These are phyloP conservation scores for Moricandia moricandioides DNA, from an alignment of 345 rosid genomes.

Conservation along the genomic window DNA sequence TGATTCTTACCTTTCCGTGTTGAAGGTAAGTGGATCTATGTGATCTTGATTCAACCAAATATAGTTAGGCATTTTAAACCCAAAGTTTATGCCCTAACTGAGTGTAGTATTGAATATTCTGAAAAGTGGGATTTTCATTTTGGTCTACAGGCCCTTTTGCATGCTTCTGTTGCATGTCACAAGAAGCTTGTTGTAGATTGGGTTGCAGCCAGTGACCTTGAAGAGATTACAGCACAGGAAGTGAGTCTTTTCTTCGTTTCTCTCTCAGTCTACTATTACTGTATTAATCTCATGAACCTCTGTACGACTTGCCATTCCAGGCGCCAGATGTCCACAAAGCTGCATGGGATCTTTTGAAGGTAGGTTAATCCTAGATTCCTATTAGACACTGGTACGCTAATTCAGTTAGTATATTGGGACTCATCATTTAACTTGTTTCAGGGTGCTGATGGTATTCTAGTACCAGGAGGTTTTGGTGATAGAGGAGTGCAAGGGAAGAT, in stretches of 20 bases:
- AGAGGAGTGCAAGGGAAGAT: slow-evolving; percentile 87
- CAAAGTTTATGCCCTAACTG: not conserved
- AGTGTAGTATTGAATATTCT: not conserved
- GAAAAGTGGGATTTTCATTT: slow-evolving; percentile 14
- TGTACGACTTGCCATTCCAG: slow-evolving; percentile 38
- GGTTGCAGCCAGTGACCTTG: slow-evolving; percentile 86
- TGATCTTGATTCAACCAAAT: not conserved
- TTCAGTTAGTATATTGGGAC: not conserved
- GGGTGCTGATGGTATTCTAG: slow-evolving; percentile 75
- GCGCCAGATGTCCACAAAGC: slow-evolving; percentile 52
- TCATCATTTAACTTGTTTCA: slow-evolving; percentile 29
- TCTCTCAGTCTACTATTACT: slow-evolving; percentile 5
- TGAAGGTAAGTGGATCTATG: slow-evolving; percentile 50
- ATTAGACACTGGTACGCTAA: not conserved
- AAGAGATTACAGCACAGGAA: slow-evolving; percentile 54
- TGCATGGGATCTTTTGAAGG: slow-evolving; percentile 76
- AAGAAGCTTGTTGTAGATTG: slow-evolving; percentile 66
- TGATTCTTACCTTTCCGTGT: slow-evolving; percentile 75
- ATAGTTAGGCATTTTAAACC: not conserved
- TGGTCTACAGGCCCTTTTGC: slow-evolving; percentile 67
- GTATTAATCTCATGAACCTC: slow-evolving; percentile 14
- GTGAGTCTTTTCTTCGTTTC: slow-evolving; percentile 34
- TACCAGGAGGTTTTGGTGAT: slow-evolving; percentile 92
- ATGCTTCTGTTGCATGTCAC: slow-evolving; percentile 77
- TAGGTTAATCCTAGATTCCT: slow-evolving; percentile 20